Conservation (phyloP, 2,329 filamentous ascomycete species). For the Sclerotinia trifoliorum region DNA sequence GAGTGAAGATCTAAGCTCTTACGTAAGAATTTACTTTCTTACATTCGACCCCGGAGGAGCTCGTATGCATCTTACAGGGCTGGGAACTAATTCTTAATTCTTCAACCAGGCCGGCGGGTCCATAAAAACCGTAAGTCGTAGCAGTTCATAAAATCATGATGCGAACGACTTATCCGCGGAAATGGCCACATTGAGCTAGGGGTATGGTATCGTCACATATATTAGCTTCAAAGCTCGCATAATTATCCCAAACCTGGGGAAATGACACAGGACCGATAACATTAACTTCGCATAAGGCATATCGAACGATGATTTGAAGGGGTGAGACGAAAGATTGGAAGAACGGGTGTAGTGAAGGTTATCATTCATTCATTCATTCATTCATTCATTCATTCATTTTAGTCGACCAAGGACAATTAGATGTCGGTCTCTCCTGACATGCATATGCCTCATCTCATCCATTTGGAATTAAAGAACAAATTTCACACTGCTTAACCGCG, state of each 20-base stretch:
- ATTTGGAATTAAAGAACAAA: neutral
- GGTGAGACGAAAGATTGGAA: neutral
- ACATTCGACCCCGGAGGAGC: neutral
- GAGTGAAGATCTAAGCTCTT: neutral
- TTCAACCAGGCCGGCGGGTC: constrained; percentile 5
- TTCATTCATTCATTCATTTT: too few species aligned
- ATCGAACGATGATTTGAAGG: neutral
- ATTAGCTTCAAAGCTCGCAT: neutral
- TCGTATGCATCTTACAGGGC: neutral
- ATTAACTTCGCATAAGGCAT: neutral
- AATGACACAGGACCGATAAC: neutral
- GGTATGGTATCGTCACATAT: too few species aligned
- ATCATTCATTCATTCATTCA: too few species aligned
- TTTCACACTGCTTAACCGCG: neutral
- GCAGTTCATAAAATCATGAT: neutral
- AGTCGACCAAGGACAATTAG: neutral
- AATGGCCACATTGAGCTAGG: neutral
- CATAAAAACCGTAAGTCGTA: neutral
- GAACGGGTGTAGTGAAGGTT: neutral
- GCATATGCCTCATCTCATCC: neutral
- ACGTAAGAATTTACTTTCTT: neutral
- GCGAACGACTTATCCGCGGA: neutral
- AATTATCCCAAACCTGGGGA: neutral
- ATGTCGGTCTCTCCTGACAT: neutral
- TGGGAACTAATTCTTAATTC: neutral